Conservation (phyloP, 306 rosid species). For the Datisca glomerata region DNA sequence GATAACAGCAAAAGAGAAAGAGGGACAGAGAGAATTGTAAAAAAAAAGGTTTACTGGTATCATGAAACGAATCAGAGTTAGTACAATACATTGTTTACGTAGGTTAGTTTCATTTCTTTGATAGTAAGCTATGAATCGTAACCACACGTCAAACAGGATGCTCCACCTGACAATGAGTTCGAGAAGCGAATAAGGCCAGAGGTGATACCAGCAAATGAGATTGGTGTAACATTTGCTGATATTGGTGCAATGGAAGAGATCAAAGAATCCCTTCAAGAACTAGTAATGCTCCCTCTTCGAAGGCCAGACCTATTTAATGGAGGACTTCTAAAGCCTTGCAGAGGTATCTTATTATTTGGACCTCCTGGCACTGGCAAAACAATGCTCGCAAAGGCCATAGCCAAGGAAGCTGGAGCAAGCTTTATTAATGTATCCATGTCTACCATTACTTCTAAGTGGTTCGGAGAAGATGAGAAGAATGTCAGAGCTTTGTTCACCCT, state of each 20-base stretch:
- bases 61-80: too few relatives aligned
- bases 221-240: conserved; percentile 66
- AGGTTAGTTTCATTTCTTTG: not conserved
- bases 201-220: conserved; percentile 80
- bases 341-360: conserved; percentile 84
- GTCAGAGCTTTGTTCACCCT: conserved; percentile 87
- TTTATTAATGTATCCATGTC: conserved; percentile 98
- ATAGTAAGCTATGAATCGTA: conserved; percentile 5
- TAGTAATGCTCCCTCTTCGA: conserved; percentile 91
- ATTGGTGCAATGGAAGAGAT: conserved; percentile 84
- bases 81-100: not conserved
- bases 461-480: conserved; percentile 97
- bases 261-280: conserved; percentile 93
- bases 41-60: too few relatives aligned
- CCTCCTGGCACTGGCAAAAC: conserved; percentile 99
- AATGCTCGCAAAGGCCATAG: conserved; percentile 96
- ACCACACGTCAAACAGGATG: conserved; percentile 35
- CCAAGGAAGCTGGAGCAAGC: conserved; percentile 95
- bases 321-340: conserved; percentile 88
- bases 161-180: conserved; percentile 76
- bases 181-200: conserved; percentile 95
- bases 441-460: conserved; percentile 96
- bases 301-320: conserved; percentile 94
- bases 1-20: too few relatives aligned
- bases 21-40: too few relatives aligned